Base-by-base conservation (phyloP, 768 basidiomycete genomes). In the Pholiota microspora region DNA sequence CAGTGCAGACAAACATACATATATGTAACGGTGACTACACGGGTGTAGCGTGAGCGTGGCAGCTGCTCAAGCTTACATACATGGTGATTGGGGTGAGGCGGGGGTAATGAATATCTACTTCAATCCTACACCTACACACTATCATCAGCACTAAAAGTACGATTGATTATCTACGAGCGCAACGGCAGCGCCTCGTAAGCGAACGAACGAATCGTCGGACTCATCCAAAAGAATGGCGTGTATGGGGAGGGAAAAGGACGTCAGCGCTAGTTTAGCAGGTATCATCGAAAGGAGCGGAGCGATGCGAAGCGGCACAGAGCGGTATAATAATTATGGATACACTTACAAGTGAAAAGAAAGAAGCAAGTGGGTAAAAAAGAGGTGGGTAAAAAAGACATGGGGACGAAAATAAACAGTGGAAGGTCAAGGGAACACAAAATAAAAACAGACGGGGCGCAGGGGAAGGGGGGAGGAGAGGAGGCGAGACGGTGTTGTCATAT, bases 281-380 rank as follows among this genome's bases (percentile, higher is more conserved):
- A 15, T 36, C 23, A 28, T 42, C 29, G 24, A 13, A 50, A 13
- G 25, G 28, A 15, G 25, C 24, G 28, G 42, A 36, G 13, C 16
- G 34, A 21, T 12, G 44, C 2, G 23, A 49, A 51, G 47, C n/a
- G n/a, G n/a, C n/a, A 51, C 28, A 49, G 50, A 51, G 49, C 44
- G 53, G 55, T 56, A 57, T 59, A 57, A 59, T 57, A 51, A 59
- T 59, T 57, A 60, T 54, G 47, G n/a, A 55, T 57, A 62, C 58
- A 62, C 61, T 53, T 59, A 62, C 58, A 61, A 51, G 52, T 18
- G 50, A 51, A 45, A 32, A 40, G 52, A 50, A 45, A 44, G 40
- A 34, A 45, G 53, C 35, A 31, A 44, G 35, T 51, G 49, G 50
- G 44, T 45, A 51, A 40, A 42, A 15, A 36, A 15, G n/a, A n/a